These are phyloP conservation scores for Psophocarpus tetragonolobus DNA, from an alignment of 306 rosid genomes.

Conservation along the genomic window DNA sequence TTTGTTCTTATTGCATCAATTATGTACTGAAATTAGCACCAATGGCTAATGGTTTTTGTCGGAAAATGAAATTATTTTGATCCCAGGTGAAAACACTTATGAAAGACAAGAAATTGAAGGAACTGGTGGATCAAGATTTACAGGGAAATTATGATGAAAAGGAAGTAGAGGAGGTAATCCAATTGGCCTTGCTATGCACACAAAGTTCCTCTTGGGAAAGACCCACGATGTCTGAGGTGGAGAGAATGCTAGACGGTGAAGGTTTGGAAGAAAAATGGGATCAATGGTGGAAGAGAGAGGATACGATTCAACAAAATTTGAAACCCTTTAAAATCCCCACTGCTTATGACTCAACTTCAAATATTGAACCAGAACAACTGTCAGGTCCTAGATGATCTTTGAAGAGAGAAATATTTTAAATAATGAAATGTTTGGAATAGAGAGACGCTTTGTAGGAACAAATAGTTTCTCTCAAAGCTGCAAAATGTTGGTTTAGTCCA, in stretches of 20 bases:
- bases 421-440: background rate
- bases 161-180: slow-evolving; percentile 78
- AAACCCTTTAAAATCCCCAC: slow-evolving; percentile 42
- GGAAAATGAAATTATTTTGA: slow-evolving; percentile 15
- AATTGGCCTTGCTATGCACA: slow-evolving; percentile 86
- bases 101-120: slow-evolving; percentile 66
- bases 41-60: background rate
- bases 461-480: background rate
- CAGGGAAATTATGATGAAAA: slow-evolving; percentile 52
- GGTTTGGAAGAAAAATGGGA: slow-evolving; percentile 88
- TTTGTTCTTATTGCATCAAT: background rate
- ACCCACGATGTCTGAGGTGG: slow-evolving; percentile 92
- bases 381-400: slow-evolving; percentile 81
- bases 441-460: background rate
- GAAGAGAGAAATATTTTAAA: background rate
- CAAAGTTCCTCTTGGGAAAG: slow-evolving; percentile 69
- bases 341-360: slow-evolving; percentile 64
- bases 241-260: slow-evolving; percentile 93
- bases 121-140: slow-evolving; percentile 69
- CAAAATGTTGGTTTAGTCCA: background rate
- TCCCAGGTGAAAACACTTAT: slow-evolving; percentile 76
- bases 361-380: slow-evolving; percentile 68
- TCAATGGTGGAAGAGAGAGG: slow-evolving; percentile 74
- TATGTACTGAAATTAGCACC: background rate
- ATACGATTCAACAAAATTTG: slow-evolving; percentile 56